Evolutionary conservation across 176 grass and related monocot genomes (phyloP).

Genomic region (Canna indica): DNA sequence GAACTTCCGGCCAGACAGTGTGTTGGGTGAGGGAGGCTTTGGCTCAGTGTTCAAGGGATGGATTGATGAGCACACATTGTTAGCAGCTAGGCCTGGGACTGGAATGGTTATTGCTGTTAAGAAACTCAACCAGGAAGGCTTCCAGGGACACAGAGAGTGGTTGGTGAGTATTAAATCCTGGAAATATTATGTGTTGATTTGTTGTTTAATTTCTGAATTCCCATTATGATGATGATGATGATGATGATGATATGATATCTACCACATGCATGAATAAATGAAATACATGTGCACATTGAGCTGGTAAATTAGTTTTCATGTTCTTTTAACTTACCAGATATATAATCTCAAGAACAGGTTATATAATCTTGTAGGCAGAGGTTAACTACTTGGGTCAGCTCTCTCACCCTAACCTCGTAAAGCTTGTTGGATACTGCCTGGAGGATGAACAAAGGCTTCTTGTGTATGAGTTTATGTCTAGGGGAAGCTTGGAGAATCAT

Average conservation of each 20-base stretch:
- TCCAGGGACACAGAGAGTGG: conserved; percentile 81
- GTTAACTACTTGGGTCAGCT: conserved; percentile 64
- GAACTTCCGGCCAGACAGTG: conserved; percentile 71
- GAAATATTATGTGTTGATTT: background rate
- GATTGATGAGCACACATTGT: conserved; percentile 59
- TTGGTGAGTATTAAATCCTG: conserved; percentile 32
- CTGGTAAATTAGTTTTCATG: background rate
- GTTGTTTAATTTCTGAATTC: background rate
- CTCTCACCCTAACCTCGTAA: conserved; percentile 61
- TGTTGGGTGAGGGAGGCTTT: conserved; percentile 80
- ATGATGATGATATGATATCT: too few species aligned
- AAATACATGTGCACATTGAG: background rate
- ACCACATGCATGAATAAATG: background rate
- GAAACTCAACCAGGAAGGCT: conserved; percentile 82
- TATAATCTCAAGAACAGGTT: background rate
- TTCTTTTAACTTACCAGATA: background rate
- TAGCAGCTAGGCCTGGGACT: conserved; percentile 44
- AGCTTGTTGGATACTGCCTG: conserved; percentile 64
- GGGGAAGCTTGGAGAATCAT: conserved; percentile 88
- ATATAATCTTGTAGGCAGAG: conserved; percentile 41
- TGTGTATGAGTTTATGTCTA: conserved; percentile 77
- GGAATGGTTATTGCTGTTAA: conserved; percentile 81
- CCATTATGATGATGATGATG: background rate
- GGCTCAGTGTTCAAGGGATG: conserved; percentile 79
- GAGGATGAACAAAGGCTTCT: conserved; percentile 78